Base-by-base conservation (phyloP, 345 rosid genomes). In the Eucalyptus fibrosa region DNA sequence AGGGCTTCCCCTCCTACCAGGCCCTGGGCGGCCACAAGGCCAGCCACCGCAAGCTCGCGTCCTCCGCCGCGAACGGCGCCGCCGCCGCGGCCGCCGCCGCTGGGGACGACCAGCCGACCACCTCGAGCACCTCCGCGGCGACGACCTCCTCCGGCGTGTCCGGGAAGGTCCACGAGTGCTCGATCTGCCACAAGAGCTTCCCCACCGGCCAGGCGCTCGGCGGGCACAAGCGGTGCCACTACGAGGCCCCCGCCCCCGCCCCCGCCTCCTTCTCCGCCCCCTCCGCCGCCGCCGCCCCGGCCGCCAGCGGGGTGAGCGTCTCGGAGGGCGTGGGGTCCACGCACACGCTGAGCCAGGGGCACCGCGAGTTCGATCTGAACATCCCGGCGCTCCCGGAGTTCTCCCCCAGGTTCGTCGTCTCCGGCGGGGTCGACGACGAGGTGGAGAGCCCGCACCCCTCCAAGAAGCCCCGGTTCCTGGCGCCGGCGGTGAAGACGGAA, bases 171-270 rank as follows among this genome's bases (percentile, higher is more conserved):
- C 97, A 96, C 91, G 94, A 94, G 94, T 96, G 97, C 87, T 93
- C 96, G 47, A 95, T 95, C 89, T 96, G 97, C 90, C 95, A 95
- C 92, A 95, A 92, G 93, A 87, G 91, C 59, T 96, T 96, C 89
- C 92, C 96, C 23, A 93, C 95, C 34, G 97, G 97, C 15, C 97
- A 96, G 92, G 97, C 97, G 37, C 89, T 96, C 50, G 97, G 97
- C 23, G 97, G 97, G 7, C 97, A 96, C 92, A 96, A 96, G 90
- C 92, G 97, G 42, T 92, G 97, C 87, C 97, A 96, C 94, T 95
- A 95, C 88, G 97, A 96, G 77, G 96, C 96, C 37, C 62, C 59
- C 19, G 87, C 42, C 51, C 67, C 89, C 28, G 47, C 1, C 11
- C 47, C 47, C 11, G 65, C 23, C 56, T 7, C 56, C 23, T 3